Base-by-base conservation (phyloP, 2,329 filamentous ascomycete genomes). In the Stemphylium lycopersici region DNA sequence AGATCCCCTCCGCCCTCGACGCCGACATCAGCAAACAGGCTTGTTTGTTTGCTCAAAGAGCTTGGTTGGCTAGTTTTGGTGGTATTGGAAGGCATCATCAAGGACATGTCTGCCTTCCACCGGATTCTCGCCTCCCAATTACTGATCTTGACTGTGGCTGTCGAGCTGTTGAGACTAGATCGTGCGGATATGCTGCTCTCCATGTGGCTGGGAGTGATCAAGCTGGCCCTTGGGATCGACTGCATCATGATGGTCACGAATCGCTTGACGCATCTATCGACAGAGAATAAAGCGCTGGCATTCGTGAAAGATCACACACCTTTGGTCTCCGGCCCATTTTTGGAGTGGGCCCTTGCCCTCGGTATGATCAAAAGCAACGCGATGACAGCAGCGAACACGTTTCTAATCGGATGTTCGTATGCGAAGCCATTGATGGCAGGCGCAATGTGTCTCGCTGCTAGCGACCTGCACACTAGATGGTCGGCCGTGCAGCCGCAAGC, bases 231-330 rank as follows among this genome's bases (percentile, higher is more conserved):
- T 2, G 42, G 22, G 22, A 13, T 45, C 13, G 42, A 45, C 31
- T 45, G 31, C 32, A 45, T 45, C 42, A 24, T 45, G 29, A 36
- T 45, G 16, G 29, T 45, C 31, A 45, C 42, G 31, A 16, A 45
- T 26, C 42, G 34, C 15, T 31, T 45, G 11, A 45, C 29, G 26
- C 42, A 13, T 36, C 31, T 45, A 20, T 24, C 42, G 18, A 31
- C n/a, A 36, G 24, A 18, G 16, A 36, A 36, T 15, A 31, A 11
- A 31, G 34, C 22, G 29, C 31, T 32, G 18, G 42, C 42, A 24
- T 16, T 36, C 5, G 15, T 45, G 6, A 18, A n/a, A 36, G 32
- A 29, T 3, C 41, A 44, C 7, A 44, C 18, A 16, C 41, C 41
- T n/a, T 15, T 44, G 13, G 16, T 45, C 12, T 34, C 29, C n/a